These are phyloP conservation scores for Dispira simplex DNA, from an alignment of 192 early-diverging fungal species.

Conservation along the genomic window DNA sequence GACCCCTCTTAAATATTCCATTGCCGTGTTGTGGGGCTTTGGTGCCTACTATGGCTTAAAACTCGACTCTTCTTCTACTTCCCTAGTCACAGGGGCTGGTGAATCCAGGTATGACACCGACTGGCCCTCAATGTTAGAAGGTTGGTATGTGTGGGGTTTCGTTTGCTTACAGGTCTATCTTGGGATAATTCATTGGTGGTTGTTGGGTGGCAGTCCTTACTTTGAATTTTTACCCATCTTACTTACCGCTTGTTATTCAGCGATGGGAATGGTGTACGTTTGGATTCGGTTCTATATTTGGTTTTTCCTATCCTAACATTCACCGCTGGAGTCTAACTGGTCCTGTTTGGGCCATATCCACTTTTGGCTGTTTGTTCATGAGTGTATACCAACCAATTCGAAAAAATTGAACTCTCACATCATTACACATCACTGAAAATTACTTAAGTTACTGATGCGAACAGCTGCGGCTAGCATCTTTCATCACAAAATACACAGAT, in stretches of 20 bases:
- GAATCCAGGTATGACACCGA: background rate
- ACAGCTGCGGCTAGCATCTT: no score
- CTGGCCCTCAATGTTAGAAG: conserved; percentile 17
- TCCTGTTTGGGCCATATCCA: no score
- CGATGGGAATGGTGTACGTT: background rate
- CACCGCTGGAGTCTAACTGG: no score
- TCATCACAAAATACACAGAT: no score
- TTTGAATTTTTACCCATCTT: conserved; percentile 1
- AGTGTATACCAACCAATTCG: no score
- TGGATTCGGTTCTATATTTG: conserved; percentile 1
- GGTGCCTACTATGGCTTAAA: conserved; percentile 13
- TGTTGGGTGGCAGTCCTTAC: conserved; percentile 20
- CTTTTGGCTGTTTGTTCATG: no score
- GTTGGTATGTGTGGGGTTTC: conserved; percentile 38
- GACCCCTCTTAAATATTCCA: conserved; percentile 19
- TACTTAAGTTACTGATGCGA: no score
- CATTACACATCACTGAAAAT: no score
- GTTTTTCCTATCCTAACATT: background rate
- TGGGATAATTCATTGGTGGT: conserved; percentile 31
- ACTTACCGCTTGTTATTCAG: conserved; percentile 5
- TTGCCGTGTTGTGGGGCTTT: conserved; percentile 17
- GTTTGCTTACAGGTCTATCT: conserved; percentile 35
- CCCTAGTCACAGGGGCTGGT: conserved; percentile 10
- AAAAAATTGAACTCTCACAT: no score
- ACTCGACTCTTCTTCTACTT: conserved; percentile 9